These are phyloP conservation scores for Marasmius oreades DNA, from an alignment of 1,284 basidiomycete genomes.

Conservation along the genomic window DNA sequence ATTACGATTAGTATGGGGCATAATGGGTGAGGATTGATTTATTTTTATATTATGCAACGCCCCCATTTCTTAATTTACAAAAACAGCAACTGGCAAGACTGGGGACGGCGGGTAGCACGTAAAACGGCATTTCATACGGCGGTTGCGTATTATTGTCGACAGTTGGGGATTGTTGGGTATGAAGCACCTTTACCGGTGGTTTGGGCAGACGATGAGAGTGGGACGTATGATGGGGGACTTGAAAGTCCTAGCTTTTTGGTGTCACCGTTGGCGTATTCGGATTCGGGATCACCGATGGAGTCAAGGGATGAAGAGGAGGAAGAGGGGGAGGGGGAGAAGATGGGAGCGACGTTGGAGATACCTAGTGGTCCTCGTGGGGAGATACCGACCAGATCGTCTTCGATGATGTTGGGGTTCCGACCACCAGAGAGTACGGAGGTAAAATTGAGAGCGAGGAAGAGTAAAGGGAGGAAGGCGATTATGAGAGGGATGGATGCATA, in stretches of 20 bases:
- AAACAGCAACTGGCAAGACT: constrained; percentile 44
- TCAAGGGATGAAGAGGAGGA: neutral
- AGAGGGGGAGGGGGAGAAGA: neutral
- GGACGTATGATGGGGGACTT: neutral
- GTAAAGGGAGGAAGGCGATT: constrained; percentile 12
- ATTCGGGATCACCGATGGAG: neutral
- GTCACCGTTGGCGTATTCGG: neutral
- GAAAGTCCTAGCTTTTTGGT: neutral
- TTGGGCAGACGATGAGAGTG: constrained; percentile 37
- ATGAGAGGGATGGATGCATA: constrained; percentile 6
- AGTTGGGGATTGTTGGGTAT: constrained; percentile 60
- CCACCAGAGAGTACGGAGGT: constrained; percentile 3
- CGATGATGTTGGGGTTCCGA: constrained; percentile 4
- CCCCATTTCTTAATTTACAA: too few species aligned
- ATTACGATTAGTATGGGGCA: constrained; percentile 67
- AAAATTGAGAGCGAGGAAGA: constrained; percentile 13
- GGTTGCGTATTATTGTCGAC: constrained; percentile 63
- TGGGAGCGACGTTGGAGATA: neutral
- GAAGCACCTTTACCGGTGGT: constrained; percentile 57
- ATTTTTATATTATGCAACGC: too few species aligned
- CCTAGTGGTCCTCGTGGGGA: neutral
- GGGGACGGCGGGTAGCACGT: constrained; percentile 56
- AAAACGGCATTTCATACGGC: constrained; percentile 76
- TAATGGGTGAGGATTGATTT: constrained; percentile 66
- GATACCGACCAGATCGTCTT: neutral